phyloP scores from a whole-genome alignment of 768 basidiomycete genomes.

The Boletus eberwhitei region DNA sequence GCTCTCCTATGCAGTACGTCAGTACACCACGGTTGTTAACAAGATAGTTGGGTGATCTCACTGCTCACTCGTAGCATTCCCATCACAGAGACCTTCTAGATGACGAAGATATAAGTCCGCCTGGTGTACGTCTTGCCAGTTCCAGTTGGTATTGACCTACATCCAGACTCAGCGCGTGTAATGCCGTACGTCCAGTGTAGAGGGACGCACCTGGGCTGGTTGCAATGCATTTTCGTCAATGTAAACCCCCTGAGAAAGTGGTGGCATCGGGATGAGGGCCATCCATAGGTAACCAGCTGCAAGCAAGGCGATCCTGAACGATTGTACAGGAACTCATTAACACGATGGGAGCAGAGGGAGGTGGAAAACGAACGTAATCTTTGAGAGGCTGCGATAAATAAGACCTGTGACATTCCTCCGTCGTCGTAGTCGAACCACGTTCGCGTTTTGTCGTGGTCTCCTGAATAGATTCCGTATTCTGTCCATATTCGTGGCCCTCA shows the following conservation, averaged over 20 bases:
- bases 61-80: constrained; percentile 69
- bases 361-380: constrained; percentile 26
- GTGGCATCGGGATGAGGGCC: constrained; percentile 64
- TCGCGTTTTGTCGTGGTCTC: constrained; percentile 27
- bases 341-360: background rate
- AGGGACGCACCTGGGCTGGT: constrained; percentile 70
- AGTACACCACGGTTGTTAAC: background rate
- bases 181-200: background rate
- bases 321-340: background rate
- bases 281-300: constrained; percentile 79
- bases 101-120: constrained; percentile 80
- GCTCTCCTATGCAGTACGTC: constrained; percentile 52
- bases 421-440: constrained; percentile 44
- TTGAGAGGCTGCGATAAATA: constrained; percentile 34
- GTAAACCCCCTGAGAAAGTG: constrained; percentile 66
- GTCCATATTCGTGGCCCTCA: constrained; percentile 19
- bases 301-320: constrained; percentile 53
- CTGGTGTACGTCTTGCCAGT: constrained; percentile 84
- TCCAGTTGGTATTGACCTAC: constrained; percentile 89
- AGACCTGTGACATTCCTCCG: constrained; percentile 36
- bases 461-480: constrained; percentile 17
- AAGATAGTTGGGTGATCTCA: constrained; percentile 38
- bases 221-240: constrained; percentile 96
- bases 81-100: constrained; percentile 58
- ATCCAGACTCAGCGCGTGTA: constrained; percentile 1